phyloP scores from a whole-genome alignment of 2,329 filamentous ascomycete species.

The Trichoderma atrobrunneum region DNA sequence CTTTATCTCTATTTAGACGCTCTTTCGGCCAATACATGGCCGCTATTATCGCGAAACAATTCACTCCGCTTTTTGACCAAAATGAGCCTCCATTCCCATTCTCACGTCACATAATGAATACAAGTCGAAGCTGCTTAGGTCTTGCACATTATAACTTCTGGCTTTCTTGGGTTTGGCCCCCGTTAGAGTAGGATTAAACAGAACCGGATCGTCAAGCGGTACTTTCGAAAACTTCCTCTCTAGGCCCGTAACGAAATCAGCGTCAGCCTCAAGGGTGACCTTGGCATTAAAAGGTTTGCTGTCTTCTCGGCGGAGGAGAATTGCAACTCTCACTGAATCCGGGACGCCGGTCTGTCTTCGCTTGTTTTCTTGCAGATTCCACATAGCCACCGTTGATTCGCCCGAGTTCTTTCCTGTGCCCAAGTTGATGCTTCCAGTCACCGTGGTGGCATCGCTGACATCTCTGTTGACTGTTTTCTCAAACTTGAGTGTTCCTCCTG shows the following conservation, averaged over 20 bases:
- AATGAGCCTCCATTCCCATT: neutral
- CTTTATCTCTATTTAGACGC: neutral
- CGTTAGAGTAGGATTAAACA: neutral
- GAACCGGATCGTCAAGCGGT: neutral
- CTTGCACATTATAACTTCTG: neutral
- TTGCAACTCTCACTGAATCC: neutral
- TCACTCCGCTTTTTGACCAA: neutral
- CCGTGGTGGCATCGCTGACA: neutral
- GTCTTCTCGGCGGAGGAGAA: conserved; percentile 1
- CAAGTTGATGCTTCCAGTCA: neutral
- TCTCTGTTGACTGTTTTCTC: neutral
- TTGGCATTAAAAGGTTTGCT: neutral
- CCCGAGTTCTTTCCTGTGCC: neutral
- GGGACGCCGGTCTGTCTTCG: neutral
- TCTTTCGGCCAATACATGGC: neutral
- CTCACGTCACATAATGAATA: neutral
- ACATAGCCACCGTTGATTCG: neutral
- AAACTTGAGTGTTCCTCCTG: neutral
- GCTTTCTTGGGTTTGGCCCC: neutral
- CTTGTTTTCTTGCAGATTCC: conserved; percentile 3
- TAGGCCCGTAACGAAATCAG: neutral
- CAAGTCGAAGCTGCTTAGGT: neutral
- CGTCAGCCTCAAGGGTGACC: neutral
- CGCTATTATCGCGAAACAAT: neutral
- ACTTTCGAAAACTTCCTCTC: neutral